A percentile compares a stretch with the other conserved stretches of the same genome.
Evolutionary conservation across 1,139 yeast species (phyloP).

Genomic region (Lodderomyces margitis): DNA sequence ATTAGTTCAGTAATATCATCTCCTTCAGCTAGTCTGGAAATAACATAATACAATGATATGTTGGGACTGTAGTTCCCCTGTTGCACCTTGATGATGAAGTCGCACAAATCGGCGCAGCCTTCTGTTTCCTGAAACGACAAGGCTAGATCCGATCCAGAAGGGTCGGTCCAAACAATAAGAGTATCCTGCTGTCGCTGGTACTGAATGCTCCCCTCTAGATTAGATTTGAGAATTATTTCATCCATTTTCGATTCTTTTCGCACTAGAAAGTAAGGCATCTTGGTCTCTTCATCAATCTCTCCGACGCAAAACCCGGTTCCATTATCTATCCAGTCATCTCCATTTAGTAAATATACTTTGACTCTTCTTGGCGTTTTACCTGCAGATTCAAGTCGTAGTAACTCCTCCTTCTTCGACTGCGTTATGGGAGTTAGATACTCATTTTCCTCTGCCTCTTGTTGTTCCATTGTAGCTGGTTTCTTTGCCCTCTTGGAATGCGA

Average conservation of each 20-base stretch:
- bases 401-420: slow-evolving; percentile 8
- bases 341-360: slow-evolving; percentile 78
- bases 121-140: slow-evolving; percentile 88
- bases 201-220: slow-evolving; percentile 70
- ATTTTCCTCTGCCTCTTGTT: background rate
- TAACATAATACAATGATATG: slow-evolving; percentile 72
- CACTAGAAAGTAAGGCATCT: slow-evolving; percentile 65
- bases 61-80: slow-evolving; percentile 57
- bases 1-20: slow-evolving; percentile 69
- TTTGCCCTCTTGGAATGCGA: background rate
- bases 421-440: slow-evolving; percentile 1
- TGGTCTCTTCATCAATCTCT: slow-evolving; percentile 40
- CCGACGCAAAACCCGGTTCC: slow-evolving; percentile 94
- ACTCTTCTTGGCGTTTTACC: slow-evolving; percentile 63
- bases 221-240: slow-evolving; percentile 62
- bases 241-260: slow-evolving; percentile 64
- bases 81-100: slow-evolving; percentile 71
- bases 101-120: slow-evolving; percentile 84
- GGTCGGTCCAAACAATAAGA: slow-evolving; percentile 90
- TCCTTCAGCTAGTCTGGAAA: slow-evolving; percentile 39
- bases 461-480: background rate
- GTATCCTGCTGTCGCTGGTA: slow-evolving; percentile 95
- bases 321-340: slow-evolving; percentile 86
- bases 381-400: slow-evolving; percentile 9
- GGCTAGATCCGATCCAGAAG: slow-evolving; percentile 77